Conservation (phyloP, 192 early-diverging fungal genomes). For the Entomortierella chlamydospora region DNA sequence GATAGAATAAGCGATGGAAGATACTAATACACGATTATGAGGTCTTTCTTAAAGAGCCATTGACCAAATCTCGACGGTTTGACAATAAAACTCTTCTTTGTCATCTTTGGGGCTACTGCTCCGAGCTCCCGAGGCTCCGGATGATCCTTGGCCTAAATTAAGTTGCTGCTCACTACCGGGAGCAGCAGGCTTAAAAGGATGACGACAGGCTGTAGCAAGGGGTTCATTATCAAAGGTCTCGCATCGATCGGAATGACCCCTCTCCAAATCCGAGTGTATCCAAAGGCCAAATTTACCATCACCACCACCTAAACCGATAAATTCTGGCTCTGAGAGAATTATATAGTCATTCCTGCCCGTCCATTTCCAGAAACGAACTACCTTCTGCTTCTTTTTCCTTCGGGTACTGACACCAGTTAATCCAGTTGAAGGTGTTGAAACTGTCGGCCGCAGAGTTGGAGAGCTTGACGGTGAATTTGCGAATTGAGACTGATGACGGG, state of each 20-base stretch:
- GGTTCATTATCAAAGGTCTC: slow-evolving; percentile 83
- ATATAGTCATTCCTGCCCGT: slow-evolving; percentile 86
- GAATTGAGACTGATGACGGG: not conserved
- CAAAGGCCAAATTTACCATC: slow-evolving; percentile 82
- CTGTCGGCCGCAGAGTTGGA: slow-evolving; percentile 9
- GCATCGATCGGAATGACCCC: slow-evolving; percentile 74
- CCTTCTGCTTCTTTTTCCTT: slow-evolving; percentile 39
- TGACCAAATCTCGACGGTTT: slow-evolving; percentile 50
- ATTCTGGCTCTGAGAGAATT: slow-evolving; percentile 77
- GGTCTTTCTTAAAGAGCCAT: slow-evolving; percentile 12
- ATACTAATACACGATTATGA: too few relatives aligned
- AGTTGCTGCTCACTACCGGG: not conserved
- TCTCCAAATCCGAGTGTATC: slow-evolving; percentile 76
- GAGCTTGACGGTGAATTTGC: slow-evolving; percentile 1
- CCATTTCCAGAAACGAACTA: slow-evolving; percentile 70
- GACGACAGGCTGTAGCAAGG: slow-evolving; percentile 53
- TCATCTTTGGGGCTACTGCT: slow-evolving; percentile 37
- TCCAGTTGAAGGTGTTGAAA: not conserved
- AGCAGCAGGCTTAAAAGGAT: slow-evolving; percentile 12
- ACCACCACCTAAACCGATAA: slow-evolving; percentile 83
- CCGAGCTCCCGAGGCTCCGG: not conserved
- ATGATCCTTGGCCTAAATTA: not conserved
- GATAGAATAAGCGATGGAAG: too few relatives aligned
- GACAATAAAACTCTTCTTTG: slow-evolving; percentile 49
- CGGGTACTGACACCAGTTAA: slow-evolving; percentile 9